Evolutionary conservation across 805 yeast species (phyloP).

Genomic region (Spathaspora arborariae): DNA sequence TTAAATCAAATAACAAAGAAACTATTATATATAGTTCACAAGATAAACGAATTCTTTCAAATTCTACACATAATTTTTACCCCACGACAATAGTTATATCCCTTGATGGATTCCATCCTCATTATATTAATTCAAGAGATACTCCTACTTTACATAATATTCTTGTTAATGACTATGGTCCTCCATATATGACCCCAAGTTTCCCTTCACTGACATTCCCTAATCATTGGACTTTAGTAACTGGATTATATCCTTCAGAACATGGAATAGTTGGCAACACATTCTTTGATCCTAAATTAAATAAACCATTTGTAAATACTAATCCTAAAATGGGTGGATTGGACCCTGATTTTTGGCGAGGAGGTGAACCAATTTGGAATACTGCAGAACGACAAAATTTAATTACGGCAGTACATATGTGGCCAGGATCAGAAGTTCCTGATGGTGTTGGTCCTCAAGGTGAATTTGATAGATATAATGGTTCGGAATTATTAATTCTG

Average conservation of each 20-base stretch:
- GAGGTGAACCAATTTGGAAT: constrained; percentile 87
- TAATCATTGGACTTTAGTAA: constrained; percentile 86
- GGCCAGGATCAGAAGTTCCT: constrained; percentile 89
- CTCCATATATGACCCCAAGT: constrained; percentile 83
- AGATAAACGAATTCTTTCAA: constrained; percentile 22
- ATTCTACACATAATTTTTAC: constrained; percentile 65
- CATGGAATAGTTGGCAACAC: constrained; percentile 88
- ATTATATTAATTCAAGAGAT: constrained; percentile 57
- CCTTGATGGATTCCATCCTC: constrained; percentile 90
- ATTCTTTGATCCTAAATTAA: constrained; percentile 59
- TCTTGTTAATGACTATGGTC: constrained; percentile 48
- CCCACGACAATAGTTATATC: constrained; percentile 83
- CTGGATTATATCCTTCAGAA: constrained; percentile 77
- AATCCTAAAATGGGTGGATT: constrained; percentile 48
- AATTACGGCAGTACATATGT: constrained; percentile 81
- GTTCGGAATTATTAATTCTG: constrained; percentile 51
- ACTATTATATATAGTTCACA: not conserved
- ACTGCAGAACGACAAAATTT: constrained; percentile 65
- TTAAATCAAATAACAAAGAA: not conserved
- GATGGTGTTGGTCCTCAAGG: constrained; percentile 47
- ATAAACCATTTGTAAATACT: constrained; percentile 60
- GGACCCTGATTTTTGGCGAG: constrained; percentile 66
- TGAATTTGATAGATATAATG: constrained; percentile 61
- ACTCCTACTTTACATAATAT: constrained; percentile 73
- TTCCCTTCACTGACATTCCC: constrained; percentile 90